These are phyloP conservation scores for Aquilaria yunnanensis DNA, from an alignment of 345 rosid genomes.

Conservation along the genomic window DNA sequence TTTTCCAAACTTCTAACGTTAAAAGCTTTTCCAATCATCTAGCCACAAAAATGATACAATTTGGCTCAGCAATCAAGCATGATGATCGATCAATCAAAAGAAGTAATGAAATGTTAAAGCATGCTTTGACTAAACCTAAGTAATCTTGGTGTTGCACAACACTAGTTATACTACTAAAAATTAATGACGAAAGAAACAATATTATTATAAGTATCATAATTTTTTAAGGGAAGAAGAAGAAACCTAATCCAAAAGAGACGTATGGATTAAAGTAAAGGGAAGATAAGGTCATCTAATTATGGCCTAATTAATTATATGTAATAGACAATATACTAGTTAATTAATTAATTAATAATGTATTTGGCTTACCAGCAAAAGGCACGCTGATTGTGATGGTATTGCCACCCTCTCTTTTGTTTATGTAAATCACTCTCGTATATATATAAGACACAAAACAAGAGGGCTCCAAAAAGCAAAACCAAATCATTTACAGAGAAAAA, in stretches of 20 bases:
- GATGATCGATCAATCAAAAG: too few species aligned
- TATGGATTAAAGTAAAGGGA: conserved; percentile 10
- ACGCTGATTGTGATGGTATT: conserved; percentile 21
- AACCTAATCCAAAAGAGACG: conserved; percentile 26
- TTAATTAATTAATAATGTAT: neutral
- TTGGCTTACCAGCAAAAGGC: conserved; percentile 6
- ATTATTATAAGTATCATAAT: neutral
- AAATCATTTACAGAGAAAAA: neutral
- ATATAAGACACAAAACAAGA: conserved; percentile 13
- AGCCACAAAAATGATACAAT: too few species aligned
- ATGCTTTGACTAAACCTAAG: neutral
- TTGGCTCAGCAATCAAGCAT: too few species aligned
- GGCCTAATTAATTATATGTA: neutral
- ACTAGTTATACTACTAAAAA: neutral
- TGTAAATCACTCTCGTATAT: neutral
- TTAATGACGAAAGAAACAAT: conserved; percentile 14
- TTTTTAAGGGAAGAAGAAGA: neutral
- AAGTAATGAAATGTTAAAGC: neutral
- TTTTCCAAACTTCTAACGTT: too few species aligned
- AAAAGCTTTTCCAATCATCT: too few species aligned
- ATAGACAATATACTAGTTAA: too few species aligned
- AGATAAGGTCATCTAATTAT: conserved; percentile 11
- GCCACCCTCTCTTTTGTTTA: neutral
- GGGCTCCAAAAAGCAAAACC: neutral
- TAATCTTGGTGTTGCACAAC: too few species aligned